A percentile compares a stretch with the other conserved stretches of the same genome.
phyloP scores from a whole-genome alignment of 192 early-diverging fungal species.

The Coemansia furcata region DNA sequence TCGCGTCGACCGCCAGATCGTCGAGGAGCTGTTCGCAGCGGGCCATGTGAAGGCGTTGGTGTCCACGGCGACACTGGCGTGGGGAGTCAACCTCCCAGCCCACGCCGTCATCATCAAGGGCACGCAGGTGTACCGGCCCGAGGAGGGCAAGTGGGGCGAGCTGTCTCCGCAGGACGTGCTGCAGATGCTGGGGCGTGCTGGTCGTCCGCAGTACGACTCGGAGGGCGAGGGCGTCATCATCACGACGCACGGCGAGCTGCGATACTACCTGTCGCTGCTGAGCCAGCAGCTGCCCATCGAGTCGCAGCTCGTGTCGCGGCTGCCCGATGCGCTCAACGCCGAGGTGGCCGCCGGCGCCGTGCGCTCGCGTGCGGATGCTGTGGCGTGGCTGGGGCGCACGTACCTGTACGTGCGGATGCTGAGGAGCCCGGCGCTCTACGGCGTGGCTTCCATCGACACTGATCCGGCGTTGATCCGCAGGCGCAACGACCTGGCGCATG shows the following conservation, averaged over 20 bases:
- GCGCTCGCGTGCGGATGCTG: conserved; percentile 89
- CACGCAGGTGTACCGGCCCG: conserved; percentile 95
- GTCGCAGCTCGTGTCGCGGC: conserved; percentile 82
- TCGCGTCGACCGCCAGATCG: conserved; percentile 83
- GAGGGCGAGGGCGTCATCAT: conserved; percentile 97
- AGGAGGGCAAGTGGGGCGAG: conserved; percentile 95
- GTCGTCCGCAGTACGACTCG: conserved; percentile 95
- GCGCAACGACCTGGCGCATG: conserved; percentile 86
- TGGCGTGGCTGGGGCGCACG: conserved; percentile 92
- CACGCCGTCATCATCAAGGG: conserved; percentile 99
- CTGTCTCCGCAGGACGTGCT: conserved; percentile 94
- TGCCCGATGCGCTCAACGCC: conserved; percentile 93
- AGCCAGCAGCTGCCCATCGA: conserved; percentile 98
- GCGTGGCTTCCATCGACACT: conserved; percentile 63
- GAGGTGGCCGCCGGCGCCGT: conserved; percentile 94
- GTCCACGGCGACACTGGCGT: conserved; percentile 96
- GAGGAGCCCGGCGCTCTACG: conserved; percentile 84
- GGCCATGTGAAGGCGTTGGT: conserved; percentile 90
- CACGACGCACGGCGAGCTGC: conserved; percentile 87
- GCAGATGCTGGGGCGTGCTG: conserved; percentile 97
- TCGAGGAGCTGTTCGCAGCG: conserved; percentile 91
- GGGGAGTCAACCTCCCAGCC: conserved; percentile 99
- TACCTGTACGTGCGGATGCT: conserved; percentile 97
- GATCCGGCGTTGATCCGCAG: conserved; percentile 79
- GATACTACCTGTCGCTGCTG: conserved; percentile 92